Percentiles rank a stretch among this genome's conserved stretches.
Conservation (phyloP, 495 filamentous ascomycete genomes). For the Aspergillus haitiensis region DNA sequence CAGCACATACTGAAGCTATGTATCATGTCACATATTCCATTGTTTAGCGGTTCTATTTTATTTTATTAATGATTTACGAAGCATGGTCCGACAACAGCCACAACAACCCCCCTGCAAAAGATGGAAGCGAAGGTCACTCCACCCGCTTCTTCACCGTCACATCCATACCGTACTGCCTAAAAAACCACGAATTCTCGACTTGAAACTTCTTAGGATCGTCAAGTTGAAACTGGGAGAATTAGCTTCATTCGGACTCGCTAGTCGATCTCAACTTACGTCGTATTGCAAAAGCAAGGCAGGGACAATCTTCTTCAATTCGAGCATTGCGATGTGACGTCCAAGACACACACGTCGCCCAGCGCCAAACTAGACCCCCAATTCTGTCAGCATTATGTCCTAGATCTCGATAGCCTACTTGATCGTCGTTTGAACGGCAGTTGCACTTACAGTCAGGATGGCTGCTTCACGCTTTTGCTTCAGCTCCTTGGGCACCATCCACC, state of each 20-base stretch:
- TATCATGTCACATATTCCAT: too few relatives aligned
- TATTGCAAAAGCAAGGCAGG: slow-evolving; percentile 67
- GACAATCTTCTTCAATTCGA: slow-evolving; percentile 81
- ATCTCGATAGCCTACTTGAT: too few relatives aligned
- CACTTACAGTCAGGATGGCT: slow-evolving; percentile 29
- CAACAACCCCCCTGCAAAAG: too few relatives aligned
- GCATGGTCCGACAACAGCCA: too few relatives aligned
- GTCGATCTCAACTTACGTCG: slow-evolving; percentile 41
- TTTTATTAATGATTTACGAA: too few relatives aligned
- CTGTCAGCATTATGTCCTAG: neutral
- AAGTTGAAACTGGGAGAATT: slow-evolving; percentile 1
- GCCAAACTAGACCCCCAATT: slow-evolving; percentile 49
- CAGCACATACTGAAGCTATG: too few relatives aligned
- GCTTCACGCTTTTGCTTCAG: slow-evolving; percentile 27
- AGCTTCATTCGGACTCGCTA: neutral
- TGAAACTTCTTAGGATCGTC: slow-evolving; percentile 5
- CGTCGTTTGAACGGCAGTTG: neutral
- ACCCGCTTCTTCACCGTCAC: neutral
- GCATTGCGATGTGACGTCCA: slow-evolving; percentile 69
- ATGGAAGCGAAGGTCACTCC: neutral
- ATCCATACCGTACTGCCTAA: neutral
- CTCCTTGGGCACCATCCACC: slow-evolving; percentile 40
- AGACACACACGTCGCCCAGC: slow-evolving; percentile 64
- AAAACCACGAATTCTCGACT: slow-evolving; percentile 13
- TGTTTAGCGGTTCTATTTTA: too few relatives aligned